A percentile compares a stretch with the other conserved stretches of the same genome.
Conservation (phyloP, 345 rosid genomes). For the Acer saccharum region DNA sequence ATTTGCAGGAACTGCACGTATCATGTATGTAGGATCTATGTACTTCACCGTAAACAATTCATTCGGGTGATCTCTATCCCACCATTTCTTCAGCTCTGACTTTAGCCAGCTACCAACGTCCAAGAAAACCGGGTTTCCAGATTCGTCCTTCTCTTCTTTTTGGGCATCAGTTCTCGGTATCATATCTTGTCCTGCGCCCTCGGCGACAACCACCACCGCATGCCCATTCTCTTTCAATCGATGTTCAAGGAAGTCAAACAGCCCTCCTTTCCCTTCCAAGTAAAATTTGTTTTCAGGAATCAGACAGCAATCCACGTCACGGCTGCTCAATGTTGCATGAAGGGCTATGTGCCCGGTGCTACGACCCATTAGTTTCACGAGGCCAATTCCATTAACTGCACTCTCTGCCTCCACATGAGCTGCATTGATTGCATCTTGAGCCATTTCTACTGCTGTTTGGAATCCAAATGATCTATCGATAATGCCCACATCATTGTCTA, state of each 20-base stretch:
- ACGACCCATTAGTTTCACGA: conserved; percentile 92
- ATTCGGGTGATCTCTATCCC: conserved; percentile 61
- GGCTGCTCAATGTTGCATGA: conserved; percentile 85
- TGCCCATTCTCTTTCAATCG: conserved; percentile 62
- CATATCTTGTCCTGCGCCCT: conserved; percentile 86
- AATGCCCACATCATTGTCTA: conserved; percentile 86
- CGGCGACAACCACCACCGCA: conserved; percentile 82
- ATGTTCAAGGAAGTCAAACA: conserved; percentile 66
- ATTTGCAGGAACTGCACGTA: conserved; percentile 88
- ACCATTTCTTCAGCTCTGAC: conserved; percentile 74
- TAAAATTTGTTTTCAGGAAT: conserved; percentile 77
- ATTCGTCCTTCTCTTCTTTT: conserved; percentile 74
- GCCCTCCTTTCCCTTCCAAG: conserved; percentile 76
- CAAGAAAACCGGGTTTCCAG: conserved; percentile 77
- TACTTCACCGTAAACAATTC: conserved; percentile 82
- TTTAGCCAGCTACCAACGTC: conserved; percentile 86
- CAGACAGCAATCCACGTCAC: conserved; percentile 89
- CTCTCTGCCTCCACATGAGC: conserved; percentile 94
- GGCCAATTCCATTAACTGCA: conserved; percentile 85
- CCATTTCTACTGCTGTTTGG: conserved; percentile 94
- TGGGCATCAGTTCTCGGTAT: conserved; percentile 68
- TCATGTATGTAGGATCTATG: conserved; percentile 95
- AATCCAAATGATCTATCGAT: conserved; percentile 91
- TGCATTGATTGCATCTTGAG: conserved; percentile 80
- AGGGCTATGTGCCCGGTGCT: conserved; percentile 93